Evolutionary conservation across 2,329 filamentous ascomycete species (phyloP), one percentile per base, ranked within the genome.

Genomic region (Corinectria fuckeliana): DNA sequence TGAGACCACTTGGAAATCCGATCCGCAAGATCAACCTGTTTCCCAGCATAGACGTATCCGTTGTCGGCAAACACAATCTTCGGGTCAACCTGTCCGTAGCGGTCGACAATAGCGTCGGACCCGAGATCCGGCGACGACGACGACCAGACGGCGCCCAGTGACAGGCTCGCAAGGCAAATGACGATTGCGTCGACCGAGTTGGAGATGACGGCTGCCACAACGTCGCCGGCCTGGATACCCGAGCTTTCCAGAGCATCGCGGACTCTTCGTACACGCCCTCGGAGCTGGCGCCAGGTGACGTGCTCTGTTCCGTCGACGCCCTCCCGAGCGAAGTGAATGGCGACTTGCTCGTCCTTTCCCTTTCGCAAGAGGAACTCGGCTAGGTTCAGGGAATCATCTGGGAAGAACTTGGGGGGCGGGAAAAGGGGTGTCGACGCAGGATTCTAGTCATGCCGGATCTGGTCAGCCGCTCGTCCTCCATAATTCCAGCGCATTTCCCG

Each of bases 111-210:
- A 1, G 38, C 55, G 6, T 23, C 55, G 8, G 25, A 8, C 1
- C 55, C 59, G 8, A 62, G 16, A 5, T 62, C 59, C 4, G 23
- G 26, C 5, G 55, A 62, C 1, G 50, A 47, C 1, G 59, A 62
- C 5, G 59, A 59, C 55, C 55, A 62, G 2, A 62, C 20, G 1
- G 59, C 59, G 3, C 59, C 59, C 1, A 62, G 8, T 1, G 50
- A 58, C 3, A 59, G 9, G 1, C 32, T 20, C 4, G 59, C 59
- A 5, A 62, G 41, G 8, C 16, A 41, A 14, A 62, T 20, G 2
- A 48, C 50, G 3, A 62, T 59, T 8, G 59, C 41, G 39, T 62
- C 11, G n/a, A 62, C 56, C 1, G 59, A 56, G n/a, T 62, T 62
- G 3, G 50, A 58, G 2, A 62, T 51, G 16, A 62, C 56, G 2